phyloP scores from a whole-genome alignment of 768 basidiomycete genomes.

The Termitomyces sp. region DNA sequence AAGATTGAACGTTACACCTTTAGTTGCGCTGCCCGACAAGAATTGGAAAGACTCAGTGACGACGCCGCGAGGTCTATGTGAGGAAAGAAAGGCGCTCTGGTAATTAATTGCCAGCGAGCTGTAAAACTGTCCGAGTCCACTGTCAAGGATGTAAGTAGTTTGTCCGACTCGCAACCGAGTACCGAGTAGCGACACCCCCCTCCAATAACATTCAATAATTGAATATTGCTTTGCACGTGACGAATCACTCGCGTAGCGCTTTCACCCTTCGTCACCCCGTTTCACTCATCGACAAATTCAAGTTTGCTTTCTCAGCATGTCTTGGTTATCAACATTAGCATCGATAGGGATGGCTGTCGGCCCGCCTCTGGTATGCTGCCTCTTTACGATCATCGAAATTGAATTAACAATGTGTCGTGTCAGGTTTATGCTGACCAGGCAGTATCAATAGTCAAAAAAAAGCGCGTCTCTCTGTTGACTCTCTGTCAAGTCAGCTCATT shows the following conservation, averaged over 20 bases:
- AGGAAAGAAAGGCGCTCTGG: not conserved
- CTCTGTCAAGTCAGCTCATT: not conserved
- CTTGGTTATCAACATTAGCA: slow-evolving; percentile 65
- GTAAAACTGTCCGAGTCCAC: not conserved
- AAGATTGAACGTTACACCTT: no score
- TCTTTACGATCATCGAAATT: not conserved
- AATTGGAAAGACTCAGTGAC: not conserved
- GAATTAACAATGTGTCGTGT: not conserved
- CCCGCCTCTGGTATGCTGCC: slow-evolving; percentile 52
- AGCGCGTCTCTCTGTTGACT: slow-evolving; percentile 31
- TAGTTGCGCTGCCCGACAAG: not conserved
- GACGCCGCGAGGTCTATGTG: not conserved
- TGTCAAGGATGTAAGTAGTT: not conserved
- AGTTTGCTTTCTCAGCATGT: slow-evolving; percentile 9
- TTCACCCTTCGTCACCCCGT: no score
- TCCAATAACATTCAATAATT: no score
- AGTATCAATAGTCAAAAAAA: slow-evolving; percentile 72
- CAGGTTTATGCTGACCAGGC: slow-evolving; percentile 82
- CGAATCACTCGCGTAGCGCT: not conserved
- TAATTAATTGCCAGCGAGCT: not conserved
- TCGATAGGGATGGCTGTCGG: slow-evolving; percentile 83
- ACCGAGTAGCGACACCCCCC: no score
- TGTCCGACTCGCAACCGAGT: not conserved
- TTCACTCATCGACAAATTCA: not conserved
- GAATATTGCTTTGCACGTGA: not conserved